Percentiles rank a stretch among this genome's conserved stretches.
Evolutionary conservation across 2,329 filamentous ascomycete genomes (phyloP).

Genomic region (Teratosphaeria destructans): DNA sequence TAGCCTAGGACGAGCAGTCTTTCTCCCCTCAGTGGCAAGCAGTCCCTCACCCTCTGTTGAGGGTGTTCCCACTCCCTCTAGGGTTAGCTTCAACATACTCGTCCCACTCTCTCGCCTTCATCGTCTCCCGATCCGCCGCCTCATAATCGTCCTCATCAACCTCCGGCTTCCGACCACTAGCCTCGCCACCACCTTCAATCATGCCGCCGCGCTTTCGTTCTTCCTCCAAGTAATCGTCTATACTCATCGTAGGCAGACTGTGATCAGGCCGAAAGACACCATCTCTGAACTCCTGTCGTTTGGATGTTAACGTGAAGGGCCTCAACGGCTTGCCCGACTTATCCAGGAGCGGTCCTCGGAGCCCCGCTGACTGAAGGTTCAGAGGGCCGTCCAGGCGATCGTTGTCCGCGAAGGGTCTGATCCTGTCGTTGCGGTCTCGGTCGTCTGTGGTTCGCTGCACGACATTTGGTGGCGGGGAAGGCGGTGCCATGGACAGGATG

Average conservation of each 20-base stretch:
- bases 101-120: conserved; percentile 92
- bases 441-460: conserved; percentile 31
- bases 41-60: conserved; percentile 56
- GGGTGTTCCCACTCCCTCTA: conserved; percentile 69
- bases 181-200: conserved; percentile 78
- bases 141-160: conserved; percentile 84
- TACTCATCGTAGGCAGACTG: conserved; percentile 91
- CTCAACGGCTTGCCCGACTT: conserved; percentile 73
- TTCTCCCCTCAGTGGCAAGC: neutral
- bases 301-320: conserved; percentile 67
- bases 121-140: conserved; percentile 78
- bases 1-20: neutral
- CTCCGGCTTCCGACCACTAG: conserved; percentile 56
- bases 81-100: conserved; percentile 87
- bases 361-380: conserved; percentile 40
- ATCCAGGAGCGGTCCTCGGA: conserved; percentile 59
- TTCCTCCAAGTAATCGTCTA: conserved; percentile 94
- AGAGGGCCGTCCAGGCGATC: conserved; percentile 63
- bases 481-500: conserved; percentile 65
- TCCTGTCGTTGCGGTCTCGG: conserved; percentile 35
- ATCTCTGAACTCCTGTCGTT: conserved; percentile 60
- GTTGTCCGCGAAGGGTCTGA: conserved; percentile 30
- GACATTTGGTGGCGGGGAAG: conserved; percentile 32
- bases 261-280: conserved; percentile 86
- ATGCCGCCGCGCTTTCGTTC: conserved; percentile 76